Conservation (phyloP, 306 rosid species). For the Vigna trinervia region DNA sequence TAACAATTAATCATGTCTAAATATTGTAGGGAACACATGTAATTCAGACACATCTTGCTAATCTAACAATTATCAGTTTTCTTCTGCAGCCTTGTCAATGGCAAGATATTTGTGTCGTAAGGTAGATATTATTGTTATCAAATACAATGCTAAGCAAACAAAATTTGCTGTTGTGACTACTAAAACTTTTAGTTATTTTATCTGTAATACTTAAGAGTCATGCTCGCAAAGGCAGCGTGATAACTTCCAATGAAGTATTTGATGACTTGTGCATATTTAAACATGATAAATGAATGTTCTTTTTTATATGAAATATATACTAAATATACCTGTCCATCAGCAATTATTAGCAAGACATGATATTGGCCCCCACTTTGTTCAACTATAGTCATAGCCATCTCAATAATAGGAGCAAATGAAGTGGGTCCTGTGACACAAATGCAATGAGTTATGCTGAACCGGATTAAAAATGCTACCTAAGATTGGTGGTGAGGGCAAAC, state of each 20-base stretch:
- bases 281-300: background rate
- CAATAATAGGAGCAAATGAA: constrained; percentile 90
- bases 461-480: constrained; percentile 6
- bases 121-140: background rate
- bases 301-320: constrained; percentile 15
- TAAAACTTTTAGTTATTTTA: constrained; percentile 12
- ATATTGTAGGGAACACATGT: background rate
- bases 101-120: background rate
- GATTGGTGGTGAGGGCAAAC: constrained; percentile 42
- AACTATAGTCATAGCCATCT: constrained; percentile 87
- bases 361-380: constrained; percentile 92
- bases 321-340: constrained; percentile 86
- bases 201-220: constrained; percentile 6
- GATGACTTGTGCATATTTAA: background rate
- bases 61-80: constrained; percentile 1
- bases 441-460: constrained; percentile 22
- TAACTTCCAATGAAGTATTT: background rate
- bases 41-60: background rate
- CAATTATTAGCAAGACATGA: constrained; percentile 89
- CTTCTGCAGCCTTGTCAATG: background rate
- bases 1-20: background rate
- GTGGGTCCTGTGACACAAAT: constrained; percentile 74
- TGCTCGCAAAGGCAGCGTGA: constrained; percentile 6
- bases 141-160: background rate
- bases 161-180: background rate